Conservation (phyloP, 495 filamentous ascomycete genomes). For the Sabuloglossum arenarium region DNA sequence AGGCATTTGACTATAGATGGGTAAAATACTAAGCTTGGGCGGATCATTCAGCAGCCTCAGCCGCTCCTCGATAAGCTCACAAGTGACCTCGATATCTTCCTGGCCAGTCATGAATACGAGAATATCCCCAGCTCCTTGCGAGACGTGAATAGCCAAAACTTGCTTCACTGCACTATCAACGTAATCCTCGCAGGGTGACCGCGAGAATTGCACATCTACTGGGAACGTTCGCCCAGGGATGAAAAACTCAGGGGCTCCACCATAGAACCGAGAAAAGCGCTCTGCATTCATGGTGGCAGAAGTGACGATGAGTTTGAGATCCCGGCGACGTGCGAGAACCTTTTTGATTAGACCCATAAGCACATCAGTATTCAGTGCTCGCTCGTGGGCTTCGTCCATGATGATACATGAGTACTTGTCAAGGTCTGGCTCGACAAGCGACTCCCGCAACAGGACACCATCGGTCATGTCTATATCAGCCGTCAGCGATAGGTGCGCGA, state of each 20-base stretch:
- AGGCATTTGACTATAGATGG: constrained; percentile 99
- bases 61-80: constrained; percentile 75
- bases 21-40: constrained; percentile 81
- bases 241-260: constrained; percentile 92
- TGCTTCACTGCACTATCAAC: constrained; percentile 95
- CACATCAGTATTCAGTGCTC: constrained; percentile 91
- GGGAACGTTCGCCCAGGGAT: constrained; percentile 96
- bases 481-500: constrained; percentile 10
- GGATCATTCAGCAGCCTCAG: constrained; percentile 87
- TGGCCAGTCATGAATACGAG: constrained; percentile 99
- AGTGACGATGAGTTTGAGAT: constrained; percentile 92
- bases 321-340: constrained; percentile 70
- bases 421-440: constrained; percentile 72
- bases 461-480: constrained; percentile 67
- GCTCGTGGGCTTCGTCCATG: constrained; percentile 98
- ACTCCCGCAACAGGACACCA: constrained; percentile 85
- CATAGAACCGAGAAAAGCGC: constrained; percentile 87
- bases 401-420: constrained; percentile 97
- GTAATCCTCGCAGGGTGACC: constrained; percentile 92
- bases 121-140: constrained; percentile 79
- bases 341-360: constrained; percentile 97
- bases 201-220: constrained; percentile 88
- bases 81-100: constrained; percentile 95
- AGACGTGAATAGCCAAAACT: constrained; percentile 91
- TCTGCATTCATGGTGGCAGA: constrained; percentile 98